Evolutionary conservation across 306 rosid genomes (phyloP), one percentile per base, ranked within the genome.

Genomic region (Cicer chorassanicum): DNA sequence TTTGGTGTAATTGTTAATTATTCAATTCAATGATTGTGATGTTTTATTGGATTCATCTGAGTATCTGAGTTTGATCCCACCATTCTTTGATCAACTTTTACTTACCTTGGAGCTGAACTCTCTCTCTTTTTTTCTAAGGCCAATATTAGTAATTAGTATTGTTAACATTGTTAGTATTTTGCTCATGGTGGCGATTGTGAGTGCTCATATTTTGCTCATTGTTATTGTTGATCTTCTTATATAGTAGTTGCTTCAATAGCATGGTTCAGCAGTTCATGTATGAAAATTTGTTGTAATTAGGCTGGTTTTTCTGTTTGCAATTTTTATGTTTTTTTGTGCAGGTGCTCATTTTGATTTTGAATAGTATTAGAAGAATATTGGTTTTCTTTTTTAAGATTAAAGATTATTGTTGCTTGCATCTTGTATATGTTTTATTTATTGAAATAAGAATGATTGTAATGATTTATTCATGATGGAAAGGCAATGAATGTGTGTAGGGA

Each of bases 401-500:
- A 11, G 41, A 56, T 40, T 13, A 41, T 36, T 38, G 8, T 19
- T 21, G 9, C 21, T 19, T 55, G 55, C 16, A 11, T 72, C 21
- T 69, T 59, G 36, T 60, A 65, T 19, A 7, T 46, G 60, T 49
- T 39, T 49, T 12, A 5, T 16, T 75, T 19, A 21, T 66, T 21
- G 3, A 14, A 59, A 1, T 6, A 68, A 65, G 65, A 62, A n/a
- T 63, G n/a, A 36, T 50, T 40, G 44, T 34, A 57, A 19, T 63
- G 11, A 40, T 21, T 66, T 53, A 46, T 11, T 66, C 45, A 51
- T 69, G 44, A 65, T 18, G 56, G 61, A 40, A 60, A 74, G 82
- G 72, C 48, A 56, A 76, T 86, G 75, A 21, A 76, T 65, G 78
- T 9, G 16, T 75, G 74, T 83, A 94, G 99, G 95, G 73, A 87